phyloP scores from a whole-genome alignment of 2,329 filamentous ascomycete species.

The Aspergillus intermedius region DNA sequence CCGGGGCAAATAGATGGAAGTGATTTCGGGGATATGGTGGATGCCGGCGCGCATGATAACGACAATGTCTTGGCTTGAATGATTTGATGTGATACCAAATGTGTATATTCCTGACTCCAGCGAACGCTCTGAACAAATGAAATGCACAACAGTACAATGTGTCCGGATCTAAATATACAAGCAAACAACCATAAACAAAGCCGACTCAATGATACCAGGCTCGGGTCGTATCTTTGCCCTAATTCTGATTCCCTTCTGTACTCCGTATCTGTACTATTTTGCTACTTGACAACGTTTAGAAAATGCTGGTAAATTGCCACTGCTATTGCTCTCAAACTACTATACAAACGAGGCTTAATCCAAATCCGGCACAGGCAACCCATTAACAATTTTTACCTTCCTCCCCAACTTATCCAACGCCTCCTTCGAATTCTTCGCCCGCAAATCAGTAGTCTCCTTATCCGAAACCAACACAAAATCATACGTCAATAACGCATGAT shows the following conservation, averaged over 20 bases:
- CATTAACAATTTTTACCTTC: slow-evolving; percentile 67
- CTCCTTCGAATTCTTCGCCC: slow-evolving; percentile 59
- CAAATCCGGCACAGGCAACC: slow-evolving; percentile 67
- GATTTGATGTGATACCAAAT: background rate
- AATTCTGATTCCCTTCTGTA: too few species aligned
- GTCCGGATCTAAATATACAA: too few species aligned
- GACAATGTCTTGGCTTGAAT: slow-evolving; percentile 2
- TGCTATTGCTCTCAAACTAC: background rate
- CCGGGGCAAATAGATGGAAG: slow-evolving; percentile 4
- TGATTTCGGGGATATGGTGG: slow-evolving; percentile 31
- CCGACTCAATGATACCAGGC: too few species aligned
- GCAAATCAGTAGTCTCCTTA: slow-evolving; percentile 59
- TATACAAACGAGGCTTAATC: slow-evolving; percentile 36
- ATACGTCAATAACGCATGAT: slow-evolving; percentile 58
- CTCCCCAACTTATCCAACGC: slow-evolving; percentile 62
- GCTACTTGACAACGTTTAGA: background rate
- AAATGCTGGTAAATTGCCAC: background rate
- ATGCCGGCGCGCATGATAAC: slow-evolving; percentile 2
- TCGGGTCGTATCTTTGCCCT: too few species aligned
- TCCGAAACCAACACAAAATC: slow-evolving; percentile 73
- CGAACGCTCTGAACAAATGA: too few species aligned
- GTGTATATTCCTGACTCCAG: background rate
- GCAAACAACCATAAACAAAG: too few species aligned
- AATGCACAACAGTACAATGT: too few species aligned
- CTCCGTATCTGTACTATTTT: too few species aligned